phyloP scores from a whole-genome alignment of 2,329 filamentous ascomycete genomes.

The Claviceps sp. region DNA sequence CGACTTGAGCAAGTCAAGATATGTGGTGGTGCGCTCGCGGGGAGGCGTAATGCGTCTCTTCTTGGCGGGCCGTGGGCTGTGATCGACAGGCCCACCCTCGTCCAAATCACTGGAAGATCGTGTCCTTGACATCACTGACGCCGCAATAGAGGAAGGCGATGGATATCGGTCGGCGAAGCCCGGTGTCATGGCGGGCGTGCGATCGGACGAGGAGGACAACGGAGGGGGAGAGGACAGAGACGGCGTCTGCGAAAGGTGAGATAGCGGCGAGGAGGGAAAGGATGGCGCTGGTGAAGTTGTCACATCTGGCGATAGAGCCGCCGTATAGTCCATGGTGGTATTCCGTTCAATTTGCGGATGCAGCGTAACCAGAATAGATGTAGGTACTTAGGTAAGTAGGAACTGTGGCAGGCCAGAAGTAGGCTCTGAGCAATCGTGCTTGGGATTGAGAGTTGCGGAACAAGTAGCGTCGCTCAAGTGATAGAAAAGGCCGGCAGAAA shows the following conservation, averaged over 20 bases:
- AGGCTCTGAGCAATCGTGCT: background rate
- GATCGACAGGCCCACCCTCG: slow-evolving; percentile 26
- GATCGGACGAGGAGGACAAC: slow-evolving; percentile 30
- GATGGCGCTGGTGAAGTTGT: slow-evolving; percentile 21
- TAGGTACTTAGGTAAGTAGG: background rate
- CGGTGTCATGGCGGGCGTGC: slow-evolving; percentile 23
- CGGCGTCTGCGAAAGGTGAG: slow-evolving; percentile 38
- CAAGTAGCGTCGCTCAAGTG: background rate
- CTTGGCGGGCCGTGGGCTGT: slow-evolving; percentile 60
- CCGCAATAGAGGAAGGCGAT: slow-evolving; percentile 33
- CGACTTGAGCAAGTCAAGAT: slow-evolving; percentile 54
- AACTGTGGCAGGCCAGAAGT: background rate
- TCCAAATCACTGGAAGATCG: slow-evolving; percentile 34
- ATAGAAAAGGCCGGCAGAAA: background rate
- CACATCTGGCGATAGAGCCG: slow-evolving; percentile 12
- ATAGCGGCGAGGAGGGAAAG: slow-evolving; percentile 39
- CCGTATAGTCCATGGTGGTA: background rate
- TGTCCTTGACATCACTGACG: slow-evolving; percentile 36
- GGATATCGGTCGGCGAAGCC: slow-evolving; percentile 35
- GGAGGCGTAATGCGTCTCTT: slow-evolving; percentile 52
- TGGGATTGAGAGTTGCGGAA: background rate
- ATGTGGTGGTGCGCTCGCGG: slow-evolving; percentile 62
- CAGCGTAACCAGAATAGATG: background rate
- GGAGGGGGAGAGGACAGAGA: slow-evolving; percentile 14
- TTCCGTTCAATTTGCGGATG: background rate